Percentiles rank a stretch among this genome's conserved stretches.
Evolutionary conservation across 177 flowering plant genomes (phyloP).

Genomic region (Vitis hybrid): DNA sequence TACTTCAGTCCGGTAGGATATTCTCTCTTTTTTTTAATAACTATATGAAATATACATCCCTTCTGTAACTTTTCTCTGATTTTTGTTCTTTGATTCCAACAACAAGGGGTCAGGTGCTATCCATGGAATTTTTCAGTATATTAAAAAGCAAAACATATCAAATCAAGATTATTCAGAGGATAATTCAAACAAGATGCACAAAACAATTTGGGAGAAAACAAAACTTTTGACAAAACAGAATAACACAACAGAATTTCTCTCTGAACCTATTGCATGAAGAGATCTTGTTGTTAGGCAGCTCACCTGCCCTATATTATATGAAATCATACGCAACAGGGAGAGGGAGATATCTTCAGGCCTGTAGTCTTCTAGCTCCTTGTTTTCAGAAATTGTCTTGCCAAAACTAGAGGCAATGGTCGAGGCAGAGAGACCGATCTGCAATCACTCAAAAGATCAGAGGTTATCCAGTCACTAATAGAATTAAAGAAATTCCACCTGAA

Average conservation of each 20-base stretch:
- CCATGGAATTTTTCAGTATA: too few relatives aligned
- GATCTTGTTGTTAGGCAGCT: constrained; percentile 7
- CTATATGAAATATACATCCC: too few relatives aligned
- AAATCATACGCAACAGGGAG: constrained; percentile 93
- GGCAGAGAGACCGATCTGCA: constrained; percentile 95
- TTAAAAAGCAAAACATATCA: too few relatives aligned
- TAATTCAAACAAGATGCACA: too few relatives aligned
- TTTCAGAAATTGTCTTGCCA: constrained; percentile 88
- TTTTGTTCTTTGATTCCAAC: too few relatives aligned
- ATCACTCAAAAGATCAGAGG: constrained; percentile 2
- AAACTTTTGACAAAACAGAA: background rate
- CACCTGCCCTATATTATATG: constrained; percentile 97
- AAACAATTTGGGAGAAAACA: background rate
- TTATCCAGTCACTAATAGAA: background rate
- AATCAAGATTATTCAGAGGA: too few relatives aligned
- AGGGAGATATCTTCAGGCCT: constrained; percentile 96
- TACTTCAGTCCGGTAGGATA: too few relatives aligned
- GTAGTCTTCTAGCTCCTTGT: constrained; percentile 88
- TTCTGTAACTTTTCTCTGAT: too few relatives aligned
- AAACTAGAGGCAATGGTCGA: constrained; percentile 99
- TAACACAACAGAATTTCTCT: too few relatives aligned
- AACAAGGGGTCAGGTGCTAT: too few relatives aligned
- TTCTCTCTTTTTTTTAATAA: too few relatives aligned
- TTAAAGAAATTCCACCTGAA: background rate
- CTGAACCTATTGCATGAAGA: background rate